These are phyloP conservation scores for Pseudozyma hubeiensis DNA, from an alignment of 1,284 basidiomycete species.

Conservation along the genomic window DNA sequence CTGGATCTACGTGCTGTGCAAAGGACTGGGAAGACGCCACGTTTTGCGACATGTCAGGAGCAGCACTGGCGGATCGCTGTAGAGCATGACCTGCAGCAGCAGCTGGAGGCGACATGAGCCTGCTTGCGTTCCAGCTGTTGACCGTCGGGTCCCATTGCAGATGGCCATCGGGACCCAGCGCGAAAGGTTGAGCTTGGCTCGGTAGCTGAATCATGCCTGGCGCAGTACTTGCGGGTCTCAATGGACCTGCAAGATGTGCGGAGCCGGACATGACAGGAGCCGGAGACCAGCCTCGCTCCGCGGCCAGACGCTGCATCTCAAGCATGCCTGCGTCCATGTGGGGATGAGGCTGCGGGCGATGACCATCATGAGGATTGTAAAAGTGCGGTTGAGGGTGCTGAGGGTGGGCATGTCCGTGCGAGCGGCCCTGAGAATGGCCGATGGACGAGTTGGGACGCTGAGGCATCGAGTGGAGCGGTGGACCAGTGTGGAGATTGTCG, in stretches of 20 bases:
- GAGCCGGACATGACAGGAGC: conserved; percentile 35
- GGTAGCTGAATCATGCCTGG: conserved; percentile 51
- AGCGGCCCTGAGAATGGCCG: conserved; percentile 11
- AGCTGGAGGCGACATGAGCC: conserved; percentile 25
- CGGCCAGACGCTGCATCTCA: conserved; percentile 43
- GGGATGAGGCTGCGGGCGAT: conserved; percentile 14
- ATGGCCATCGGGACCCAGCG: conserved; percentile 24
- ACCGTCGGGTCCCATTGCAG: conserved; percentile 40
- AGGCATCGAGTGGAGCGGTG: conserved; percentile 19
- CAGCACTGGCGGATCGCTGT: conserved; percentile 49
- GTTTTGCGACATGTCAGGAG: conserved; percentile 44
- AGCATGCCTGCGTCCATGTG: conserved; percentile 42
- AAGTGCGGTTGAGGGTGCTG: conserved; percentile 16
- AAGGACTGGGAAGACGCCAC: conserved; percentile 7
- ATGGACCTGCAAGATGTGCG: conserved; percentile 7
- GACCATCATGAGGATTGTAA: conserved; percentile 16
- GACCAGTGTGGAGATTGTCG: conserved; percentile 14
- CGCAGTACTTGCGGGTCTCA: conserved; percentile 46
- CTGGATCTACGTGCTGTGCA: conserved; percentile 6
- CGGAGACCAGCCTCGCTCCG: conserved; percentile 61
- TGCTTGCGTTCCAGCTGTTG: conserved; percentile 44
- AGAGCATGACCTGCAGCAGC: conserved; percentile 20
- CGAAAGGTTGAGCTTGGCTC: conserved; percentile 33
- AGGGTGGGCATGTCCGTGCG: conserved; percentile 8
- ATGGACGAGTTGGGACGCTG: conserved; percentile 42